A percentile compares a stretch with the other conserved stretches of the same genome.
Evolutionary conservation across 2,329 filamentous ascomycete genomes (phyloP).

Genomic region (Arthrobotrys musiformis): DNA sequence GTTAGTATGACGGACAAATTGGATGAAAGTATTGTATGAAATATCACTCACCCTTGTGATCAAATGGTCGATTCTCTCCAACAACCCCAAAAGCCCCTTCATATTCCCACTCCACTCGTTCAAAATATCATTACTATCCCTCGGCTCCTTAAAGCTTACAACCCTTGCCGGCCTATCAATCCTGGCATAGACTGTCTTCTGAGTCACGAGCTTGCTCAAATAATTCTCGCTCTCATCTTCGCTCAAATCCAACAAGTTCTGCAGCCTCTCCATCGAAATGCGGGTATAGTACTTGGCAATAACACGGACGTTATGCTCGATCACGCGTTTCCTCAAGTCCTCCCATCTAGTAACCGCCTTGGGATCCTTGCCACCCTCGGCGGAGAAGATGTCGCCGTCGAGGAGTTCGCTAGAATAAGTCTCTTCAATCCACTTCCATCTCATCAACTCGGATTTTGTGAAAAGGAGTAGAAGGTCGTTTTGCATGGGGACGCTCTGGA

Average conservation of each 20-base stretch:
- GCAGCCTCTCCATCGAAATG: conserved; percentile 90
- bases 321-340: conserved; percentile 95
- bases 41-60: conserved; percentile 77
- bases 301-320: conserved; percentile 98
- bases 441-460: conserved; percentile 95
- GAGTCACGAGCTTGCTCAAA: conserved; percentile 94
- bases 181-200: conserved; percentile 97
- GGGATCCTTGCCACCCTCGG: conserved; percentile 74
- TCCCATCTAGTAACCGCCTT: conserved; percentile 90
- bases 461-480: conserved; percentile 87
- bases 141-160: conserved; percentile 92
- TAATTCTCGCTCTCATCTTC: conserved; percentile 99
- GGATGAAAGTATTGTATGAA: neutral
- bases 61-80: conserved; percentile 94
- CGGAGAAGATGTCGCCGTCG: conserved; percentile 85
- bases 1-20: conserved; percentile 16
- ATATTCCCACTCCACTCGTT: conserved; percentile 99
- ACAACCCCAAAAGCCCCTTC: conserved; percentile 85
- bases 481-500: conserved; percentile 73
- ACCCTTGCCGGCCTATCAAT: conserved; percentile 93
- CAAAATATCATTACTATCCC: conserved; percentile 92
- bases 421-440: conserved; percentile 92
- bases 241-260: conserved; percentile 86
- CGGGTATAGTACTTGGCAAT: conserved; percentile 99
- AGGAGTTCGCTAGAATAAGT: conserved; percentile 89